Evolutionary conservation across 192 early-diverging fungal species (phyloP).

Genomic region (Chytriomyces sp.): DNA sequence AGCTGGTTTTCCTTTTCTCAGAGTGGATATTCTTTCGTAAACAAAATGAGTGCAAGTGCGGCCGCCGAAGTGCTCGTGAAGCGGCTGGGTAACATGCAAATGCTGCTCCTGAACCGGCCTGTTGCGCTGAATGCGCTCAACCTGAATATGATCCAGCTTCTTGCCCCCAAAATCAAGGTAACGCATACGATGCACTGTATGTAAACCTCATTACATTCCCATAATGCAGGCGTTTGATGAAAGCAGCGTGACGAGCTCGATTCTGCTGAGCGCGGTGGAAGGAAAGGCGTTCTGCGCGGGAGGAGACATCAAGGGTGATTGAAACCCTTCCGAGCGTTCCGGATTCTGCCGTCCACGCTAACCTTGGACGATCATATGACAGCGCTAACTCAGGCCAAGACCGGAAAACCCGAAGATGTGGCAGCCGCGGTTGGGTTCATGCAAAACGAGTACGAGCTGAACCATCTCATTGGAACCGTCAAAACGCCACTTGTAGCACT

Average conservation of each 20-base stretch:
- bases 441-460: conserved; percentile 85
- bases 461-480: conserved; percentile 87
- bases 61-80: conserved; percentile 40
- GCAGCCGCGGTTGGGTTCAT: conserved; percentile 74
- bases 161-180: conserved; percentile 77
- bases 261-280: conserved; percentile 76
- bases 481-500: conserved; percentile 85
- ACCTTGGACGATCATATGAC: no score
- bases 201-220: background rate
- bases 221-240: background rate
- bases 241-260: conserved; percentile 77
- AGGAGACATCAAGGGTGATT: conserved; percentile 33
- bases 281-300: conserved; percentile 87
- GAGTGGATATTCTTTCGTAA: background rate
- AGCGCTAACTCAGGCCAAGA: conserved; percentile 12
- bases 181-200: background rate
- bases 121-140: conserved; percentile 83
- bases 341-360: no score
- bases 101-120: conserved; percentile 63
- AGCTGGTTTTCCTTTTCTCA: no score
- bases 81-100: conserved; percentile 45
- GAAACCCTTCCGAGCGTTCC: no score
- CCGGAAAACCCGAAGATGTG: conserved; percentile 36
- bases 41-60: background rate
- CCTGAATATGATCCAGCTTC: conserved; percentile 78